A percentile compares a stretch with the other conserved stretches of the same genome.
Evolutionary conservation across 495 filamentous ascomycete genomes (phyloP).

Genomic region (Jackrogersella multiformis): DNA sequence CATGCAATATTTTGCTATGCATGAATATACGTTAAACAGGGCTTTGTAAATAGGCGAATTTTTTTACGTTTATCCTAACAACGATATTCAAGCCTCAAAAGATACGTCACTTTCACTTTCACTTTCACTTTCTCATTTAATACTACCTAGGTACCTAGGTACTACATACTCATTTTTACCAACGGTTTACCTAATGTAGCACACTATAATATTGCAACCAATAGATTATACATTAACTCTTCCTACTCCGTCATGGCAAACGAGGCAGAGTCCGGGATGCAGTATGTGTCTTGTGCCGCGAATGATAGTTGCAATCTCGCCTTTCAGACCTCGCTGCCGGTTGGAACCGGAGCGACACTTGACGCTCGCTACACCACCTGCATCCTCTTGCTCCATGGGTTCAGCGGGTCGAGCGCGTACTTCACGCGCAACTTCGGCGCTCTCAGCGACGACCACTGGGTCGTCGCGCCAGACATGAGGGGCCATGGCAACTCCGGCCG

Average conservation of each 20-base stretch:
- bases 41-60: background rate
- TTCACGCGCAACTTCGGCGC: slow-evolving; percentile 52
- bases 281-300: slow-evolving; percentile 39
- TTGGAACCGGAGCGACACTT: background rate
- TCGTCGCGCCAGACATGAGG: slow-evolving; percentile 55
- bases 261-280: slow-evolving; percentile 33
- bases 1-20: background rate
- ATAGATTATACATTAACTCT: background rate
- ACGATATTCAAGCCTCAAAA: background rate
- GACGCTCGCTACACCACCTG: slow-evolving; percentile 18
- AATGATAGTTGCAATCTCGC: slow-evolving; percentile 48
- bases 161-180: background rate
- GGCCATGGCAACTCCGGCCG: slow-evolving; percentile 54
- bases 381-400: slow-evolving; percentile 56
- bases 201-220: background rate
- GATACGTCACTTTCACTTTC: slow-evolving; percentile 4
- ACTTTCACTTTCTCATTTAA: too few species aligned
- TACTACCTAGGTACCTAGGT: background rate
- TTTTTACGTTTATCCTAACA: background rate
- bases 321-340: slow-evolving; percentile 45
- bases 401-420: slow-evolving; percentile 55
- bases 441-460: slow-evolving; percentile 44
- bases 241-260: background rate
- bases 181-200: background rate
- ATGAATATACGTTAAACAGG: background rate